phyloP scores from a whole-genome alignment of 805 yeast genomes.

The Zygosaccharomyces bisporus region DNA sequence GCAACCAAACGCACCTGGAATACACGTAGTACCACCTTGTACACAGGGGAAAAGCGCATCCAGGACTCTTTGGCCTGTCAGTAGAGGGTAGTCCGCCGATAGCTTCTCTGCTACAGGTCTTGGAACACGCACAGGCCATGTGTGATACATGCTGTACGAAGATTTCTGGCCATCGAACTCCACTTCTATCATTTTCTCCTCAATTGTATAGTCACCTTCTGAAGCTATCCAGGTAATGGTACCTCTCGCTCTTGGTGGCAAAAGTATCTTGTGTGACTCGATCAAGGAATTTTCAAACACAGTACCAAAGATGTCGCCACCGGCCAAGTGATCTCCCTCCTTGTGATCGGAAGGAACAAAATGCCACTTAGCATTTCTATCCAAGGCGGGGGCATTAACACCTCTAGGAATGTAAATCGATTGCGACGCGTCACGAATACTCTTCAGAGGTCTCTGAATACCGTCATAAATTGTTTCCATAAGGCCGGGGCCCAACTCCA shows the following conservation, averaged over 20 bases:
- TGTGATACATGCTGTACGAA: conserved; percentile 89
- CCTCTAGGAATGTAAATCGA: conserved; percentile 99
- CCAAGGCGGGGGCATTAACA: conserved; percentile 92
- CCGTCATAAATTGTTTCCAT: conserved; percentile 99
- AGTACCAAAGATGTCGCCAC: conserved; percentile 96
- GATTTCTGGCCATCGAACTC: conserved; percentile 87
- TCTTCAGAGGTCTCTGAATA: conserved; percentile 96
- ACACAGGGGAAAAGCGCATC: conserved; percentile 98
- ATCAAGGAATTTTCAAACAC: conserved; percentile 91
- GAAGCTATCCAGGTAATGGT: conserved; percentile 86
- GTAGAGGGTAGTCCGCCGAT: conserved; percentile 89
- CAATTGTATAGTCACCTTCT: conserved; percentile 87
- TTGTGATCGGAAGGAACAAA: conserved; percentile 69
- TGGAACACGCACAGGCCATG: conserved; percentile 99
- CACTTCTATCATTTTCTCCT: conserved; percentile 84
- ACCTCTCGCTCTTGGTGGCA: conserved; percentile 99
- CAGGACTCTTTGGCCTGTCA: conserved; percentile 98
- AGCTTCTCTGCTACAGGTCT: conserved; percentile 96
- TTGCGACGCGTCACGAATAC: conserved; percentile 80
- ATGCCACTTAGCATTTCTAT: conserved; percentile 77
- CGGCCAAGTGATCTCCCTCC: conserved; percentile 96
- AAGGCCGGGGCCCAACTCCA: conserved; percentile 97
- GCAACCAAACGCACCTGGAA: conserved; percentile 99
- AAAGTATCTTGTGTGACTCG: conserved; percentile 85
- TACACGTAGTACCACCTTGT: conserved; percentile 99